phyloP scores from a whole-genome alignment of 2,329 filamentous ascomycete species.

The Fusarium nanum region DNA sequence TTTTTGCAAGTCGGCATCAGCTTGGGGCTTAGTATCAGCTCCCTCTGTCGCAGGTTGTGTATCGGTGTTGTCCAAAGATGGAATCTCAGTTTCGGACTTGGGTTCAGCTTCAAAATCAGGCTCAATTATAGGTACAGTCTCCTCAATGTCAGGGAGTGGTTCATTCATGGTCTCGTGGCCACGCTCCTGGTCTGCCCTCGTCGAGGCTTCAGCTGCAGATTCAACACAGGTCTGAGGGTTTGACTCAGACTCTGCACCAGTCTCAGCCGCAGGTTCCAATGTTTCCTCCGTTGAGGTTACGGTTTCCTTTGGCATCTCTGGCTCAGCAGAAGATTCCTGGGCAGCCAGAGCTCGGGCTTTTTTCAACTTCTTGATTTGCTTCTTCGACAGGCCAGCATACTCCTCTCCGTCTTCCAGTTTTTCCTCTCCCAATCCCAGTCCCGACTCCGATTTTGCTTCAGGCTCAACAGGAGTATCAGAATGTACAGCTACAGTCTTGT shows the following conservation, averaged over 20 bases:
- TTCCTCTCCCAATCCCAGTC: constrained; percentile 36
- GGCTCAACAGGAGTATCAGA: constrained; percentile 33
- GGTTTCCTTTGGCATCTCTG: constrained; percentile 34
- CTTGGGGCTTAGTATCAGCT: constrained; percentile 26
- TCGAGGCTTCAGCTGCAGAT: constrained; percentile 18
- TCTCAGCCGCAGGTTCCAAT: constrained; percentile 30
- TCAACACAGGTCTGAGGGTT: constrained; percentile 22
- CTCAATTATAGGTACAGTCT: constrained; percentile 46
- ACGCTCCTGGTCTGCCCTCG: constrained; percentile 28
- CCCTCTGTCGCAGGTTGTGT: constrained; percentile 28
- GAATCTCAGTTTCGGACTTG: constrained; percentile 43
- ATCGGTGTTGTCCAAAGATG: constrained; percentile 34
- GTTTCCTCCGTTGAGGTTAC: constrained; percentile 25
- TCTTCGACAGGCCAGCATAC: constrained; percentile 45
- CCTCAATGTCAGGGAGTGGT: constrained; percentile 32
- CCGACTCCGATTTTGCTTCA: constrained; percentile 32
- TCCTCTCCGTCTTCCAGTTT: constrained; percentile 38
- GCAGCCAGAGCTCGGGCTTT: constrained; percentile 42
- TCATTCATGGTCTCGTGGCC: constrained; percentile 40
- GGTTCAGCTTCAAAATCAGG: constrained; percentile 47
- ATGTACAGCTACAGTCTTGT: constrained; percentile 33
- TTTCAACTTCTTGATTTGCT: constrained; percentile 44
- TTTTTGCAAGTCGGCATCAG: constrained; percentile 27
- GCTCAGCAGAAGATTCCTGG: constrained; percentile 28
- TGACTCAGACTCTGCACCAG: constrained; percentile 37